Percentiles rank a stretch among this genome's conserved stretches.
phyloP scores from a whole-genome alignment of 2,329 filamentous ascomycete species.

The Aspergillus sclerotialis region DNA sequence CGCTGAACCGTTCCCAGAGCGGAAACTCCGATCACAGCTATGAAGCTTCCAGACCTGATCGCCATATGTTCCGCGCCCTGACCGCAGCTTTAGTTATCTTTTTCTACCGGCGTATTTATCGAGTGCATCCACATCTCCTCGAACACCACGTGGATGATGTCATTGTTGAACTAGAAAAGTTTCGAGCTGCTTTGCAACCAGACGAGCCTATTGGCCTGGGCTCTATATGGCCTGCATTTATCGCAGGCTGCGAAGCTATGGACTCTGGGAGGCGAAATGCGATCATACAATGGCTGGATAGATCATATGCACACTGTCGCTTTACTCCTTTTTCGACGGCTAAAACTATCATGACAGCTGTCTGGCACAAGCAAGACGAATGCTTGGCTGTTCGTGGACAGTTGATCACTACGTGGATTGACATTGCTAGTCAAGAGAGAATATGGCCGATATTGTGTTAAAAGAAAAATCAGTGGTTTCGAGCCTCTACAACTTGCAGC shows the following conservation, averaged over 20 bases:
- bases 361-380: slow-evolving; percentile 23
- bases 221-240: slow-evolving; percentile 34
- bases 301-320: slow-evolving; percentile 14
- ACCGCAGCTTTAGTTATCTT: slow-evolving; percentile 35
- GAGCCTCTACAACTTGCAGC: no score
- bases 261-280: slow-evolving; percentile 12
- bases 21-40: no score
- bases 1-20: no score
- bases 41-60: slow-evolving; percentile 12
- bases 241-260: slow-evolving; percentile 34
- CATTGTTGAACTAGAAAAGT: slow-evolving; percentile 23
- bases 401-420: slow-evolving; percentile 21
- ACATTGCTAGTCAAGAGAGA: slow-evolving; percentile 15
- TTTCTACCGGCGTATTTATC: slow-evolving; percentile 36
- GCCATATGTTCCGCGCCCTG: slow-evolving; percentile 34
- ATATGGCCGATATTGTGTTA: slow-evolving; percentile 24
- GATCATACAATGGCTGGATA: slow-evolving; percentile 18
- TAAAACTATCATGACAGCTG: slow-evolving; percentile 19
- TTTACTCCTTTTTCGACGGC: slow-evolving; percentile 18
- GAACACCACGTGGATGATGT: slow-evolving; percentile 32
- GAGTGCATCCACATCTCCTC: slow-evolving; percentile 32
- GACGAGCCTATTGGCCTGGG: slow-evolving; percentile 14
- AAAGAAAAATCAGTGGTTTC: no score
- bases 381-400: slow-evolving; percentile 15
- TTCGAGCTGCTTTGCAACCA: slow-evolving; percentile 16